Evolutionary conservation across 192 early-diverging fungal genomes (phyloP).

Genomic region (Rhizophagus clarus): DNA sequence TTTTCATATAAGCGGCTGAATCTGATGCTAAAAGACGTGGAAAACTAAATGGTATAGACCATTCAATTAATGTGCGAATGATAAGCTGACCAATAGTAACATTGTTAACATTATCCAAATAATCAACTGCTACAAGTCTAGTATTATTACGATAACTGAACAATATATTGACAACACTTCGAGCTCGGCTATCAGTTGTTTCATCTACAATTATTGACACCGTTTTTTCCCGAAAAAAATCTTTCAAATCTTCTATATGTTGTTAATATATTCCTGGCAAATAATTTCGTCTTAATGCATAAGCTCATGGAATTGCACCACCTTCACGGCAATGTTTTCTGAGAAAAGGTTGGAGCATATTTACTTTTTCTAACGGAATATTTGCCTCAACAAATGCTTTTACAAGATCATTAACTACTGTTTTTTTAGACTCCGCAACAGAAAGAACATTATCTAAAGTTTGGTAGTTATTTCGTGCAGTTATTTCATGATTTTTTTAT

Average conservation of each 20-base stretch:
- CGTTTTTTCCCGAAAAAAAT: background rate
- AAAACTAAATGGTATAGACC: background rate
- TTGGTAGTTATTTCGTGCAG: too few species aligned
- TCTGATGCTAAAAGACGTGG: background rate
- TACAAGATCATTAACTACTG: background rate
- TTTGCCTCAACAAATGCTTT: background rate
- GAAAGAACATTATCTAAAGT: too few species aligned
- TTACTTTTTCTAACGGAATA: background rate
- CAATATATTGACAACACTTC: background rate
- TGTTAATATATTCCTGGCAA: background rate
- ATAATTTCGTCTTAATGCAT: background rate
- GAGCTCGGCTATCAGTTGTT: background rate
- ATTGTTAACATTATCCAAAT: background rate
- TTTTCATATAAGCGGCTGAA: background rate
- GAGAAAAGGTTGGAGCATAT: background rate
- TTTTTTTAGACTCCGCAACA: background rate
- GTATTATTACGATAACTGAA: background rate
- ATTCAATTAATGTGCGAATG: background rate
- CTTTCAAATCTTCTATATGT: background rate
- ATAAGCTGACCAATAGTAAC: background rate
- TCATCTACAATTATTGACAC: background rate
- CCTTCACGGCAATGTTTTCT: background rate
- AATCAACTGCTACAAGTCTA: background rate
- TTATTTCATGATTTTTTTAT: too few species aligned
- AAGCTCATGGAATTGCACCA: background rate